These are phyloP conservation scores for Exophiala alcalophila DNA, from an alignment of 2,329 filamentous ascomycete species.

Conservation along the genomic window DNA sequence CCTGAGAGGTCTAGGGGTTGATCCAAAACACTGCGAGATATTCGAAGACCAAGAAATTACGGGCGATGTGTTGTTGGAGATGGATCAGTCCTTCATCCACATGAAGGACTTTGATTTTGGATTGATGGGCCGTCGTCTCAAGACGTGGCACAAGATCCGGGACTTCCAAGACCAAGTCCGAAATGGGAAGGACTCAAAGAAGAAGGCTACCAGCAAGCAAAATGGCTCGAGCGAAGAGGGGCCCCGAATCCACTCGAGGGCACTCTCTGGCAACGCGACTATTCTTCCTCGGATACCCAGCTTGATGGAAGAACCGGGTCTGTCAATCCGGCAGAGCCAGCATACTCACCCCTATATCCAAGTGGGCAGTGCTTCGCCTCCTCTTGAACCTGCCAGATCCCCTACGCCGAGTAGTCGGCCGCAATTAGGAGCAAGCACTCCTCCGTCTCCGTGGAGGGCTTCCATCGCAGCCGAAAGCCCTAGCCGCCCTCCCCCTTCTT, in stretches of 20 bases:
- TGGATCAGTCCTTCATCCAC: conserved; percentile 93
- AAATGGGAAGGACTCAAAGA: conserved; percentile 47
- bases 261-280: conserved; percentile 37
- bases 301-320: conserved; percentile 36
- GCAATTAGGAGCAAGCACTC: conserved; percentile 38
- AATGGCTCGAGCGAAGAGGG: conserved; percentile 41
- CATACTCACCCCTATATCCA: conserved; percentile 18
- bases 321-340: conserved; percentile 29
- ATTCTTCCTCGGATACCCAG: conserved; percentile 46
- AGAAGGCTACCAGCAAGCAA: conserved; percentile 31
- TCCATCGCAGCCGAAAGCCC: conserved; percentile 43
- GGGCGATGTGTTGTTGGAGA: conserved; percentile 85
- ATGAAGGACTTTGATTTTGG: conserved; percentile 94
- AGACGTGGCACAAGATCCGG: conserved; percentile 97
- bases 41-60: conserved; percentile 95
- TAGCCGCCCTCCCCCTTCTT: conserved; percentile 70
- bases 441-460: conserved; percentile 45
- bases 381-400: conserved; percentile 29
- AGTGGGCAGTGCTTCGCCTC: conserved; percentile 2
- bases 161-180: conserved; percentile 82
- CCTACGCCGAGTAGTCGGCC: conserved; percentile 22
- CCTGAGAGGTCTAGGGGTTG: conserved; percentile 78
- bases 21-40: conserved; percentile 86
- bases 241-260: conserved; percentile 43
- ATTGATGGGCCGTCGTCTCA: conserved; percentile 80